phyloP scores from a whole-genome alignment of 139 green algal genomes.

The Parachlorella kessleri region DNA sequence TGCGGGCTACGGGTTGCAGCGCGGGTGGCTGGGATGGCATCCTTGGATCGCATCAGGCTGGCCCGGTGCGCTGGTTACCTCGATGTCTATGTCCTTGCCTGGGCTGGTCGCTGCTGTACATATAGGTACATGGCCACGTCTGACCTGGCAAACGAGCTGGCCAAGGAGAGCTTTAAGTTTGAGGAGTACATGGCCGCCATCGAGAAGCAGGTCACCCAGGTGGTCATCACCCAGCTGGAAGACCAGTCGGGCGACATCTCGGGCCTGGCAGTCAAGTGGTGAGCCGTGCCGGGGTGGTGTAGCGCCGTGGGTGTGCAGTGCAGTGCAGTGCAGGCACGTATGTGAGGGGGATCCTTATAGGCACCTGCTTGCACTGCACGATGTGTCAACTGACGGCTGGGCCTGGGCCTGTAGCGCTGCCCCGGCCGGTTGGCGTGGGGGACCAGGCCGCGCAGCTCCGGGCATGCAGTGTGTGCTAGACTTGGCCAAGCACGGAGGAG shows the following conservation, averaged over 20 bases:
- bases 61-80: neutral
- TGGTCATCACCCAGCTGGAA: slow-evolving; percentile 86
- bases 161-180: slow-evolving; percentile 74
- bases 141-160: slow-evolving; percentile 88
- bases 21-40: neutral
- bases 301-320: neutral
- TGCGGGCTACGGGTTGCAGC: neutral
- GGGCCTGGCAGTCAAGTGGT: slow-evolving; percentile 91
- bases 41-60: neutral
- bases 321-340: no score
- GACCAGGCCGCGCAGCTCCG: no score
- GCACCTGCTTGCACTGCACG: no score
- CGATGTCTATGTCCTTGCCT: neutral
- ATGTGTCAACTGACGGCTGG: no score
- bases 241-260: slow-evolving; percentile 89
- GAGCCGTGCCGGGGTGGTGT: slow-evolving; percentile 7
- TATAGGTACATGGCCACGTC: slow-evolving; percentile 93
- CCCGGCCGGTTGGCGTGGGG: no score
- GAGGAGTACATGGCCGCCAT: slow-evolving; percentile 53
- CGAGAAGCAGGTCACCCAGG: slow-evolving; percentile 66
- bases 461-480: no score
- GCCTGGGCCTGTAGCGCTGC: neutral
- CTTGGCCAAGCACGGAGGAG: no score
- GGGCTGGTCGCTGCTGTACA: neutral
- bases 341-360: no score